Evolutionary conservation across 108 stramenopile species (phyloP), one percentile per base, ranked within the genome.

Genomic region (Stephanodiscus triporus): DNA sequence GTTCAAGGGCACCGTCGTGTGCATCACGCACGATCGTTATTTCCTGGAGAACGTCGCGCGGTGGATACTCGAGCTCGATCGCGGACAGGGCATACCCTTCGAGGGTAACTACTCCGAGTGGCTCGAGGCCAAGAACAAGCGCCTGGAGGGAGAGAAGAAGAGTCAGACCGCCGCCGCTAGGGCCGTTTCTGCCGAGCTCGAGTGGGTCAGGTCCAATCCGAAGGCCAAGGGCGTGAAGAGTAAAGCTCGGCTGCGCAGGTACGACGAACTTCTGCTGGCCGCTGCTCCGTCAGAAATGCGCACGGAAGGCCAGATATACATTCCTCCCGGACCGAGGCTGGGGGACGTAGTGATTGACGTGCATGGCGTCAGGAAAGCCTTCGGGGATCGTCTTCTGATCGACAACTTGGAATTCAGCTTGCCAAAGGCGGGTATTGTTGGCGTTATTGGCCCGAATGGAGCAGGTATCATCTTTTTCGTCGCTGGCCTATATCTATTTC

Each of bases 61-160:
- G 64, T 99, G 98, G 98, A 97, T 99, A 49, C 80, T 99, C 14
- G 97, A 99, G 73, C 69, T 99, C 2, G 98, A 99, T 80, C 84
- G 95, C 23, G 98, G 97, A 17, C 81, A 93, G 53, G 93, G 96
- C 13, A 88, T 95, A 66, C 97, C 98, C 8, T 94, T 87, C 77
- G 91, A 97, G 70, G 98, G 98, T 2, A 98, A 98, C 73, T 99
- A 99, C 77, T 93, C 92, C 8, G 72, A 70, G 32, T 99, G 97
- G 96, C 85, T 99, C 57, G 91, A 89, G 50, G 84, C 90, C 13
- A 99, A 99, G 84, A 86, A 84, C 32, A 89, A 91, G 50, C 87
- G 97, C 7, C 62, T 98, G 26, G 93, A 82, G 49, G 80, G 73
- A 61, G 98, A 98, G 56, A 94, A 92, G 83, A 93, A 94, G 68